Evolutionary conservation across 75 land plant species (phyloP), one percentile per base, ranked within the genome.

Genomic region (Picea glauca): DNA sequence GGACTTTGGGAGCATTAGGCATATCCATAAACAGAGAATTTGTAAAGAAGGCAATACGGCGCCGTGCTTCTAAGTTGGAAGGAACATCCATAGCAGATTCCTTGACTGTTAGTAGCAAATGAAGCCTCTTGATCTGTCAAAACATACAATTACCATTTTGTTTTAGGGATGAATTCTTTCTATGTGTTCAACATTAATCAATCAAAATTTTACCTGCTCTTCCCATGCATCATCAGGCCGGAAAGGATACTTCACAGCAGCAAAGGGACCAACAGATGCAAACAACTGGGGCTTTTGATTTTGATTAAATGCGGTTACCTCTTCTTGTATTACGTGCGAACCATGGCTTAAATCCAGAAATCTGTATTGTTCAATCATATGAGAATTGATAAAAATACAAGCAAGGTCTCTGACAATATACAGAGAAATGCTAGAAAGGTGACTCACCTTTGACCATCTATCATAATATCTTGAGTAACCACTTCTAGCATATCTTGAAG

Each of bases 31-130:
- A 96, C 57, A 96, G 73, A 11, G 99, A 96, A 74, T 96, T 96
- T 17, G 98, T 86, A 86, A 96, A 96, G 81, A 96, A 96, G 12
- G 98, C 87, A 56, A 96, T 92, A 7, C 99, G 94, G 4, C 99
- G 90, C 13, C 99, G 93, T 77, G 99, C 99, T 59, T 96, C 98
- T 78, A 94, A 77, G 83, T 96, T 96, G 58, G 68, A 81, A 23
- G 99, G 99, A 72, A 96, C 95, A 85, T 94, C 88, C 82, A 91
- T 90, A 32, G 93, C 99, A 81, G 99, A 92, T 80, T 94, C 98
- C 67, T 91, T 93, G 64, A 91, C 95, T 5, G 99, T 96, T 35
- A 98, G 67, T 31, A 98, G 91, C 79, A 95, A 78, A 75, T 86
- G 84, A 64, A 98, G 94, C 85, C 99, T 82, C 58, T 84, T 85